These are phyloP conservation scores for Phylloporus arenicola DNA, from an alignment of 768 basidiomycete species.

Conservation along the genomic window DNA sequence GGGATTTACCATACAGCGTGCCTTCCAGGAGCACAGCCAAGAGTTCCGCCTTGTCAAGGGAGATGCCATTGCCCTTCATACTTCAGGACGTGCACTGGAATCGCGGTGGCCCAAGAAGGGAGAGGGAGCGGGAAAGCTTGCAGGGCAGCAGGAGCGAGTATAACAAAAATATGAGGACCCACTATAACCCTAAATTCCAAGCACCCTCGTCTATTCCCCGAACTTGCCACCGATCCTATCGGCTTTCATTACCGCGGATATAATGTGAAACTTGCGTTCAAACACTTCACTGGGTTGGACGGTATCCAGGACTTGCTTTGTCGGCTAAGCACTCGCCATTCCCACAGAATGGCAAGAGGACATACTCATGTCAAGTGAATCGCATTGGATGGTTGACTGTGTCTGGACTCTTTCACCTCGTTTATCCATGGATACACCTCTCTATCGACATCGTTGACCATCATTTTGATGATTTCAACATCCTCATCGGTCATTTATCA, in stretches of 20 bases:
- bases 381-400: neutral
- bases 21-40: slow-evolving; percentile 16
- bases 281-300: neutral
- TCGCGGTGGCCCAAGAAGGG: neutral
- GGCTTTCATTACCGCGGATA: neutral
- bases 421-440: neutral
- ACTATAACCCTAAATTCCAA: neutral
- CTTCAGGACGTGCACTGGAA: neutral
- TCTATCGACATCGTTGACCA: neutral
- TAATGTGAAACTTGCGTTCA: neutral
- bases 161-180: neutral
- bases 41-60: slow-evolving; percentile 20
- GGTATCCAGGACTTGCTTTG: too few species aligned
- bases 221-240: neutral
- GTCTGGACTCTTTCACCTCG: neutral
- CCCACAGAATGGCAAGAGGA: neutral
- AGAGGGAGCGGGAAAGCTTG: neutral
- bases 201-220: neutral
- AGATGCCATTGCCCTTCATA: slow-evolving; percentile 3
- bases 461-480: neutral
- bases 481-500: too few species aligned
- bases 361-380: neutral
- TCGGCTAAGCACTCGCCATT: too few species aligned
- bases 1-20: slow-evolving; percentile 15
- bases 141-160: neutral